Evolutionary conservation across 1,284 basidiomycete species (phyloP).

Genomic region (Fereydounia khargensis): DNA sequence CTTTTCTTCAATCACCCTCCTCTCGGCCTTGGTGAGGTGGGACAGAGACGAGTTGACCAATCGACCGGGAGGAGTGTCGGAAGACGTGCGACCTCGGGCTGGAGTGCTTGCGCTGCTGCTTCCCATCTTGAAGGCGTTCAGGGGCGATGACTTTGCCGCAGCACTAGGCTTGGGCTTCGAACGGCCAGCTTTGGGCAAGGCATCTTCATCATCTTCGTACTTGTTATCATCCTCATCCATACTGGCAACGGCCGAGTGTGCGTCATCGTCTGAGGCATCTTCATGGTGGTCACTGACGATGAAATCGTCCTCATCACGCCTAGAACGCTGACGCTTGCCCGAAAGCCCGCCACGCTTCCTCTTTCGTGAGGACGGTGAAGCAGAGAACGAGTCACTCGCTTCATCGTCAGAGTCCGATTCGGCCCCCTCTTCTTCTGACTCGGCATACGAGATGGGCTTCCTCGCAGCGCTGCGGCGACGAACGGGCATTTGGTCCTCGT

Average conservation of each 20-base stretch:
- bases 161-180: no score
- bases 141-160: no score
- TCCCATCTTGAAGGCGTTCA: constrained; percentile 18
- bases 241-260: constrained; percentile 15
- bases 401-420: constrained; percentile 22
- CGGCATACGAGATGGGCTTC: constrained; percentile 31
- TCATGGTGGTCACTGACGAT: constrained; percentile 39
- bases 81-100: constrained; percentile 8
- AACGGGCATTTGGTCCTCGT: constrained; percentile 9
- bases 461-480: constrained; percentile 14
- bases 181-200: no score
- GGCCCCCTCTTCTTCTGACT: constrained; percentile 35
- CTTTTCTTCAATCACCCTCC: constrained; percentile 61
- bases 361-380: not conserved
- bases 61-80: not conserved
- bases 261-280: constrained; percentile 14
- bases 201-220: not conserved
- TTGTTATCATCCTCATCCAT: constrained; percentile 10
- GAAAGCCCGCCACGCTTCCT: constrained; percentile 3
- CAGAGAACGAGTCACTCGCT: not conserved
- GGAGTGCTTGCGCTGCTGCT: constrained; percentile 8
- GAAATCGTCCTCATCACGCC: constrained; percentile 41
- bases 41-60: constrained; percentile 44
- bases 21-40: constrained; percentile 84
- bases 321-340: constrained; percentile 16